A percentile compares a stretch with the other conserved stretches of the same genome.
Conservation (phyloP, 345 rosid species). For the Ceriops decandra region DNA sequence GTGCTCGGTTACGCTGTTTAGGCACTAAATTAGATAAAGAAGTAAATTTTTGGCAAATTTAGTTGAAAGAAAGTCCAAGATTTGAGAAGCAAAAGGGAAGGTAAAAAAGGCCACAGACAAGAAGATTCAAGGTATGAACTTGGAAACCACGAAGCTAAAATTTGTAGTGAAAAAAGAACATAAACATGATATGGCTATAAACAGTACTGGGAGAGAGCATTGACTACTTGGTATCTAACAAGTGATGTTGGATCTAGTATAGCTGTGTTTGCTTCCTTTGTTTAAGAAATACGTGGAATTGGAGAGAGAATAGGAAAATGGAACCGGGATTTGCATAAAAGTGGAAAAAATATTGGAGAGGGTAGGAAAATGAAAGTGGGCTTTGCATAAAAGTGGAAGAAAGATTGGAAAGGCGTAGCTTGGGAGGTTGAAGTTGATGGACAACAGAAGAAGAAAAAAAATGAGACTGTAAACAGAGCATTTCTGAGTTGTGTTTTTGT, state of each 20-base stretch:
- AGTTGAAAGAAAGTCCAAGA: not conserved
- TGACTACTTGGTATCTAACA: not conserved
- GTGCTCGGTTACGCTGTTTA: not conserved
- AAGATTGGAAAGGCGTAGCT: not conserved
- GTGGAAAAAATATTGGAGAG: not conserved
- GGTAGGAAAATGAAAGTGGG: not conserved
- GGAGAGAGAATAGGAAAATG: not conserved
- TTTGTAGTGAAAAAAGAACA: not conserved
- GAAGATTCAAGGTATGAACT: not conserved
- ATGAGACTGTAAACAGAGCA: conserved; percentile 19
- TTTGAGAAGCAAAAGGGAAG: not conserved
- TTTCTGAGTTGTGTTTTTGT: not conserved
- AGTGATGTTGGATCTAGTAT: not conserved
- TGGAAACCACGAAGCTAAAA: not conserved
- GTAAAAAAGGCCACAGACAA: not conserved
- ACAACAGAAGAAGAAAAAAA: conserved; percentile 25
- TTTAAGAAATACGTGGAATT: not conserved
- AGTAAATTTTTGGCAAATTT: not conserved
- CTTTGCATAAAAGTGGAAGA: not conserved
- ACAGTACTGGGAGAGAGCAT: not conserved
- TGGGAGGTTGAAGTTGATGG: conserved; percentile 14
- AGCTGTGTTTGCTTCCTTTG: not conserved
- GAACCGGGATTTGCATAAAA: not conserved
- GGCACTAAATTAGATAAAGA: not conserved
- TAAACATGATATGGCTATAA: not conserved